Evolutionary conservation across 768 basidiomycete species (phyloP).

Genomic region (Naganishia randhawae): DNA sequence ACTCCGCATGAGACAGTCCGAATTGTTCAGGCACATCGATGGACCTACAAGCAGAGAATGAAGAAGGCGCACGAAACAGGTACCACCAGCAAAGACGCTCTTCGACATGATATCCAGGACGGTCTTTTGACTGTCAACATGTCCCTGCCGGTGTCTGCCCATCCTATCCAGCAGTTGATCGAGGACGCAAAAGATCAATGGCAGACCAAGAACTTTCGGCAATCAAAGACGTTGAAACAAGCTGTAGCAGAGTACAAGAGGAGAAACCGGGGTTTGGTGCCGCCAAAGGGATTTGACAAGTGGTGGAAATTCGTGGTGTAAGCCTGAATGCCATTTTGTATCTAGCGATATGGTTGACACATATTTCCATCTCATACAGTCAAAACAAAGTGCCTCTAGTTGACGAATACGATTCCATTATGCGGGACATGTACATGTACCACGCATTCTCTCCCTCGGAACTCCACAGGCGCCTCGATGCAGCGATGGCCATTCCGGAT

Average conservation of each 20-base stretch:
- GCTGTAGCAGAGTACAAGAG: slow-evolving; percentile 44
- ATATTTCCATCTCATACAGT: slow-evolving; percentile 13
- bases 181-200: slow-evolving; percentile 38
- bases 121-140: slow-evolving; percentile 44
- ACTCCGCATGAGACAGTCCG: neutral
- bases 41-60: neutral
- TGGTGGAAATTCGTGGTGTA: slow-evolving; percentile 47
- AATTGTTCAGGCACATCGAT: neutral
- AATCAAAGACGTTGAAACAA: slow-evolving; percentile 39
- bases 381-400: slow-evolving; percentile 42
- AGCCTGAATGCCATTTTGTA: slow-evolving; percentile 18
- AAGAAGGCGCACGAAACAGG: neutral
- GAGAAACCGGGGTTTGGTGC: slow-evolving; percentile 35
- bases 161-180: slow-evolving; percentile 49
- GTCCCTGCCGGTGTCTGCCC: slow-evolving; percentile 32
- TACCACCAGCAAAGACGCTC: neutral
- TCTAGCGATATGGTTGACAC: neutral
- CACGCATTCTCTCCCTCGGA: slow-evolving; percentile 39
- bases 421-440: slow-evolving; percentile 40
- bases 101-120: slow-evolving; percentile 28
- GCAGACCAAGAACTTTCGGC: slow-evolving; percentile 39
- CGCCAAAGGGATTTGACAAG: slow-evolving; percentile 48
- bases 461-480: slow-evolving; percentile 29
- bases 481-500: slow-evolving; percentile 28
- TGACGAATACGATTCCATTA: slow-evolving; percentile 46